Percentiles rank a stretch among this genome's conserved stretches.
Conservation (phyloP, 2,329 filamentous ascomycete genomes). For the Aureobasidium sp. region DNA sequence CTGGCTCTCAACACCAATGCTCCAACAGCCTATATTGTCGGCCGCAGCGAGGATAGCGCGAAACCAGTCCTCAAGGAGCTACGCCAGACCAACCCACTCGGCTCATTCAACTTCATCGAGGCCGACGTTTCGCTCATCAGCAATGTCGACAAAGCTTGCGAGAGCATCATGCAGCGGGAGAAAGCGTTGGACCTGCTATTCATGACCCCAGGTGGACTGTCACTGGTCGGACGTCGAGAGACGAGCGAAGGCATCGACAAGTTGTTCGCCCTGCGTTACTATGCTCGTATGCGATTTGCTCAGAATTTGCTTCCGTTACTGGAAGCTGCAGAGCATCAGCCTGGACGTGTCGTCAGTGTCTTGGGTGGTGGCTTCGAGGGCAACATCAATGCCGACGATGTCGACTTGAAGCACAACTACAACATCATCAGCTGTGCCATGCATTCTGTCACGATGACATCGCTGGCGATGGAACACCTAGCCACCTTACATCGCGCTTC, state of each 20-base stretch:
- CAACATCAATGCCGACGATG: constrained; percentile 19
- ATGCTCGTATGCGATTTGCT: constrained; percentile 32
- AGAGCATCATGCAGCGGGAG: constrained; percentile 41
- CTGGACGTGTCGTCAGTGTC: constrained; percentile 23
- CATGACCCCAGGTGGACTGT: constrained; percentile 34
- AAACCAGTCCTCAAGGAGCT: not conserved
- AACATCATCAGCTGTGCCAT: constrained; percentile 11
- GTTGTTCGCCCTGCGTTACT: constrained; percentile 25
- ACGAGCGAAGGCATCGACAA: constrained; percentile 30
- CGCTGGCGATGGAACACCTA: constrained; percentile 17
- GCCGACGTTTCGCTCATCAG: constrained; percentile 39
- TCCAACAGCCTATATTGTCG: constrained; percentile 17
- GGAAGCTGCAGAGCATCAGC: constrained; percentile 10
- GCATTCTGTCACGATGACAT: constrained; percentile 16
- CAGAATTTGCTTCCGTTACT: constrained; percentile 32
- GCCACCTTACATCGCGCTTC: constrained; percentile 16
- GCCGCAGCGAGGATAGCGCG: constrained; percentile 11
- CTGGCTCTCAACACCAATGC: constrained; percentile 13
- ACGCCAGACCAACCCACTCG: not conserved
- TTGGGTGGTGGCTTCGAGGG: constrained; percentile 21
- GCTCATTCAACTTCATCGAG: constrained; percentile 36
- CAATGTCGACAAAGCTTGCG: constrained; percentile 43
- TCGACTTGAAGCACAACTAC: constrained; percentile 19
- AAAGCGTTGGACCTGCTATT: constrained; percentile 44
- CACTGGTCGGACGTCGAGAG: constrained; percentile 16